These are phyloP conservation scores for Blastocystis sp. DNA, from an alignment of 352 stramenopile genomes.

Conservation along the genomic window DNA sequence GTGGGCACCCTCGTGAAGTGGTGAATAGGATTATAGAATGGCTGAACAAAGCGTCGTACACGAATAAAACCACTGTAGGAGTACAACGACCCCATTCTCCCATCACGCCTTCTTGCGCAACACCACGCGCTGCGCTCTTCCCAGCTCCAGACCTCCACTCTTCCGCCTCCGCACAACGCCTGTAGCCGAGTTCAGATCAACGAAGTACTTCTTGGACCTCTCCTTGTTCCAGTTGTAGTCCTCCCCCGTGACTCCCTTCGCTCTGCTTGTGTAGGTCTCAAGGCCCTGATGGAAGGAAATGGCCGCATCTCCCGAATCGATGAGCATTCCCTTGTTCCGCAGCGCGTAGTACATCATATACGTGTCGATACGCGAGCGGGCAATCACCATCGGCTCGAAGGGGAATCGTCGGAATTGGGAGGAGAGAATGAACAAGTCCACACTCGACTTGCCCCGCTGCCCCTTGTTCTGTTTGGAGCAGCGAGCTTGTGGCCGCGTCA, in stretches of 20 bases:
- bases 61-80: too few relatives aligned
- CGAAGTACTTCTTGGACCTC: neutral
- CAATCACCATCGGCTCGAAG: constrained; percentile 42
- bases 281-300: constrained; percentile 33
- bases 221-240: constrained; percentile 58
- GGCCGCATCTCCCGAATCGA: neutral
- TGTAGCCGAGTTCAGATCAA: neutral
- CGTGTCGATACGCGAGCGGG: constrained; percentile 44
- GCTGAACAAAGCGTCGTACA: too few relatives aligned
- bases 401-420: neutral
- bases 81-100: too few relatives aligned
- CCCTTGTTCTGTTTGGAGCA: neutral
- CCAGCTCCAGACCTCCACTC: neutral
- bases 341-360: constrained; percentile 48
- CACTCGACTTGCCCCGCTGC: constrained; percentile 19
- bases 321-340: neutral
- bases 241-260: neutral
- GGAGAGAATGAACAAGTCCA: constrained; percentile 55
- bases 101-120: constrained; percentile 9
- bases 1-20: too few relatives aligned
- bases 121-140: neutral
- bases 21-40: too few relatives aligned
- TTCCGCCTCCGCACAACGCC: neutral
- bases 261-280: constrained; percentile 9
- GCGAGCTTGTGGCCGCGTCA: neutral